Conservation (phyloP, 2,329 filamentous ascomycete genomes). For the Teratosphaeria nubilosa region DNA sequence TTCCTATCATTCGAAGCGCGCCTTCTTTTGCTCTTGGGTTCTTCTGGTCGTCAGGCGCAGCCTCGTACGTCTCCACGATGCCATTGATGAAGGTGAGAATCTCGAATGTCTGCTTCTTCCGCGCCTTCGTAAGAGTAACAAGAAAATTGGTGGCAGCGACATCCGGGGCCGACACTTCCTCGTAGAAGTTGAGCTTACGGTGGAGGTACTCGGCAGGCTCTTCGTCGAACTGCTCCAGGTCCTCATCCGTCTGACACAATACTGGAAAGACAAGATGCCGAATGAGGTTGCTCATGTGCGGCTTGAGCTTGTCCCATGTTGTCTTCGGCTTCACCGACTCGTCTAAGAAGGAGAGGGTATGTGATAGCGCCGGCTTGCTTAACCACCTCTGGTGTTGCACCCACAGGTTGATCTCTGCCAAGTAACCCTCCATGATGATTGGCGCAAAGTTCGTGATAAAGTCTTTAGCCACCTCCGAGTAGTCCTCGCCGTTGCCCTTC, state of each 20-base stretch:
- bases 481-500: conserved; percentile 64
- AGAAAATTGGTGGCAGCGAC: conserved; percentile 95
- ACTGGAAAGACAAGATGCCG: conserved; percentile 94
- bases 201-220: conserved; percentile 96
- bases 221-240: conserved; percentile 85
- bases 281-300: conserved; percentile 84
- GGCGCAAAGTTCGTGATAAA: conserved; percentile 89
- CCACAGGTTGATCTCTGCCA: conserved; percentile 94
- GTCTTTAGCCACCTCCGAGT: conserved; percentile 73
- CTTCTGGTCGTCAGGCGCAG: conserved; percentile 76
- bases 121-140: conserved; percentile 83
- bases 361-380: conserved; percentile 85
- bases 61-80: conserved; percentile 86
- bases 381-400: conserved; percentile 90
- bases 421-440: conserved; percentile 90
- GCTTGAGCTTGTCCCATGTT: conserved; percentile 91
- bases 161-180: conserved; percentile 90
- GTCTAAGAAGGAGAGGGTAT: conserved; percentile 89
- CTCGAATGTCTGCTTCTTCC: conserved; percentile 91
- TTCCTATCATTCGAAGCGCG: conserved; percentile 93
- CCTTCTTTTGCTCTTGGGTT: conserved; percentile 93
- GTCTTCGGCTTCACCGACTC: conserved; percentile 95
- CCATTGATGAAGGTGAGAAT: conserved; percentile 92
- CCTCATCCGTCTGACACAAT: conserved; percentile 81
- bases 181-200: conserved; percentile 94